phyloP scores from a whole-genome alignment of 192 early-diverging fungal species.

The Backusella sp. region DNA sequence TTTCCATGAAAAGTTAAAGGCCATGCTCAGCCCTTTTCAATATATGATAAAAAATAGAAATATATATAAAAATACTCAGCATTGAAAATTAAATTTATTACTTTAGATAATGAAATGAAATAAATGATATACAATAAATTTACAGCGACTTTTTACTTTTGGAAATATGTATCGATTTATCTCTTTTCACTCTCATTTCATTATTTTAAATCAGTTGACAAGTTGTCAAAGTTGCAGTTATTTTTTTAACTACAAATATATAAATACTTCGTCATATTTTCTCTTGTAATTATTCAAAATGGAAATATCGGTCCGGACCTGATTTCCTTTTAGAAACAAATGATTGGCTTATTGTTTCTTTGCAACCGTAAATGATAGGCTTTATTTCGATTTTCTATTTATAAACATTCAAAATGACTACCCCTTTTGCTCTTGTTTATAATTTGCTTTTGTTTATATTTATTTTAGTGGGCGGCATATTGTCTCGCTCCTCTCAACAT shows the following conservation, averaged over 20 bases:
- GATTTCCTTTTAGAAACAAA: constrained; percentile 7
- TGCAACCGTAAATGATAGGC: neutral
- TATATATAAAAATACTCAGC: neutral
- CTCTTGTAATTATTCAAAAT: neutral
- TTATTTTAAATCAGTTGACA: constrained; percentile 1
- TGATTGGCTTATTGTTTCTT: neutral
- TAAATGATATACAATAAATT: neutral
- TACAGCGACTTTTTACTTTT: neutral
- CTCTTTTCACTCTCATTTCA: neutral
- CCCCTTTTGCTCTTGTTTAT: neutral
- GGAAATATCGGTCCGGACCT: neutral
- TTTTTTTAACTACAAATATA: neutral
- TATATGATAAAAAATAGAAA: neutral
- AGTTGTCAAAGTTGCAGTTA: constrained; percentile 1
- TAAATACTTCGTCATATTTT: neutral
- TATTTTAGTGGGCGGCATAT: neutral
- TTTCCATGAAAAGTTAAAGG: neutral
- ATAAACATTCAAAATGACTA: neutral
- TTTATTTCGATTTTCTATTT: constrained; percentile 1
- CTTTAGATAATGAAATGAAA: neutral
- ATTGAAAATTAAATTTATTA: neutral
- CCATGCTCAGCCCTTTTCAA: neutral
- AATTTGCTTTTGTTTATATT: neutral
- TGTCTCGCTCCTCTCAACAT: neutral
- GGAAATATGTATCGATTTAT: neutral